These are phyloP conservation scores for Fraxinus greggii DNA, from an alignment of 305 asterid species.

Conservation along the genomic window DNA sequence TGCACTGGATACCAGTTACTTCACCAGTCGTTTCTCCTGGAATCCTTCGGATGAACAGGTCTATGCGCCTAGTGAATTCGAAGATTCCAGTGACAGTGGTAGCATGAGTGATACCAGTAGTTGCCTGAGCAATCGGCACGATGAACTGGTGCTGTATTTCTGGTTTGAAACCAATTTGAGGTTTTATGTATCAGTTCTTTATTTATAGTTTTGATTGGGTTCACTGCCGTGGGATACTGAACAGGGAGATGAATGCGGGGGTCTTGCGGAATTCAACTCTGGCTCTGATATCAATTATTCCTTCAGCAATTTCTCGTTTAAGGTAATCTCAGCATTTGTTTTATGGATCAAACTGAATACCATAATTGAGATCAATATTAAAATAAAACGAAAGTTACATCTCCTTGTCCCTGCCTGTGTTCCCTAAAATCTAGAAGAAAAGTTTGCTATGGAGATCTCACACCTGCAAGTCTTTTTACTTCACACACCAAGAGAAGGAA, in stretches of 20 bases:
- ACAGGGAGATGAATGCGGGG: slow-evolving; percentile 82
- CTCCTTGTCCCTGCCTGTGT: neutral
- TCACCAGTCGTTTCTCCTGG: slow-evolving; percentile 94
- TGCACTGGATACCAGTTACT: slow-evolving; percentile 92
- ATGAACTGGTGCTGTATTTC: slow-evolving; percentile 59
- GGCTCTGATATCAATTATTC: slow-evolving; percentile 74
- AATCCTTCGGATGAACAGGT: slow-evolving; percentile 88
- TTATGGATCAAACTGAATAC: neutral
- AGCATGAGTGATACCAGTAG: slow-evolving; percentile 87
- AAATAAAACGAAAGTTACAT: neutral
- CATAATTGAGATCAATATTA: neutral
- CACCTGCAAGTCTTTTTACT: neutral
- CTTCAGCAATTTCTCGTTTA: slow-evolving; percentile 94
- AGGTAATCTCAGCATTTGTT: slow-evolving; percentile 44
- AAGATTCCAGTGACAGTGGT: slow-evolving; percentile 73
- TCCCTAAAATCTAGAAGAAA: neutral
- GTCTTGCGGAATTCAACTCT: slow-evolving; percentile 68
- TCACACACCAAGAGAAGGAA: neutral
- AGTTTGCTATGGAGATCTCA: neutral
- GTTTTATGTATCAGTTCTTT: neutral
- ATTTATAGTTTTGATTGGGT: slow-evolving; percentile 1
- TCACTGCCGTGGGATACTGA: slow-evolving; percentile 19
- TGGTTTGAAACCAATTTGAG: neutral
- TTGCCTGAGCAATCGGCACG: slow-evolving; percentile 87
- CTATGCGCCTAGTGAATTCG: slow-evolving; percentile 76